Percentiles rank a stretch among this genome's conserved stretches.
Evolutionary conservation across 108 stramenopile species (phyloP).

Genomic region (Pelagomonas calceolata): DNA sequence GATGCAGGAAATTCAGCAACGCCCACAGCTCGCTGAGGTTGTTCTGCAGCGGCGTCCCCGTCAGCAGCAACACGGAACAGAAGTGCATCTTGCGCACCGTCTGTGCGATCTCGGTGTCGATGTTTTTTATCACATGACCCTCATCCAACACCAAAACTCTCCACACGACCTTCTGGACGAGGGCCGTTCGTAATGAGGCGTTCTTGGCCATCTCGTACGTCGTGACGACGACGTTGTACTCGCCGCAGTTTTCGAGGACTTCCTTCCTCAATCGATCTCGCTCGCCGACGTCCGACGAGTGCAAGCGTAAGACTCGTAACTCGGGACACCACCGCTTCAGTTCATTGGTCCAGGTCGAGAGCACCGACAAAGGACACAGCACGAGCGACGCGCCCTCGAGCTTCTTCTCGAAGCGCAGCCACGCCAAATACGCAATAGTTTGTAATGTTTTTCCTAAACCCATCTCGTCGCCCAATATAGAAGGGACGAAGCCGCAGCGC

Average conservation of each 20-base stretch:
- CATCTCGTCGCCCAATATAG: conserved; percentile 87
- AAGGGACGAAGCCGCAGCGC: conserved; percentile 45
- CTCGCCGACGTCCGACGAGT: conserved; percentile 44
- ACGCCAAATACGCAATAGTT: conserved; percentile 81
- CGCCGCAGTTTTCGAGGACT: conserved; percentile 8
- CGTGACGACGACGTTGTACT: conserved; percentile 89
- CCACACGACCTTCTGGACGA: conserved; percentile 46
- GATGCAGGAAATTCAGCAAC: conserved; percentile 57
- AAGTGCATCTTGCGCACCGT: not conserved
- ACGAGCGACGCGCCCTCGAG: conserved; percentile 81
- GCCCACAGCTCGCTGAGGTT: conserved; percentile 47
- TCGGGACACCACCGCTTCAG: conserved; percentile 83
- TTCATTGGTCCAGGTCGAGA: conserved; percentile 98
- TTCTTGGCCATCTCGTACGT: conserved; percentile 91
- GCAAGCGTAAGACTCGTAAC: conserved; percentile 74
- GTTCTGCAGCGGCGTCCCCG: conserved; percentile 42
- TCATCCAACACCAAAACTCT: conserved; percentile 16
- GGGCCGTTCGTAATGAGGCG: conserved; percentile 42
- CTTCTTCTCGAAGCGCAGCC: conserved; percentile 53
- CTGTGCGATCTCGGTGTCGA: not conserved
- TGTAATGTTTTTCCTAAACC: conserved; percentile 85
- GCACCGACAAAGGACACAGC: conserved; percentile 90
- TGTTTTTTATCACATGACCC: not conserved
- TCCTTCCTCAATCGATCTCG: conserved; percentile 26
- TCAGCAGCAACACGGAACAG: conserved; percentile 39